A percentile compares a stretch with the other conserved stretches of the same genome.
phyloP scores from a whole-genome alignment of 2,329 filamentous ascomycete genomes.

The Colletotrichum horii region DNA sequence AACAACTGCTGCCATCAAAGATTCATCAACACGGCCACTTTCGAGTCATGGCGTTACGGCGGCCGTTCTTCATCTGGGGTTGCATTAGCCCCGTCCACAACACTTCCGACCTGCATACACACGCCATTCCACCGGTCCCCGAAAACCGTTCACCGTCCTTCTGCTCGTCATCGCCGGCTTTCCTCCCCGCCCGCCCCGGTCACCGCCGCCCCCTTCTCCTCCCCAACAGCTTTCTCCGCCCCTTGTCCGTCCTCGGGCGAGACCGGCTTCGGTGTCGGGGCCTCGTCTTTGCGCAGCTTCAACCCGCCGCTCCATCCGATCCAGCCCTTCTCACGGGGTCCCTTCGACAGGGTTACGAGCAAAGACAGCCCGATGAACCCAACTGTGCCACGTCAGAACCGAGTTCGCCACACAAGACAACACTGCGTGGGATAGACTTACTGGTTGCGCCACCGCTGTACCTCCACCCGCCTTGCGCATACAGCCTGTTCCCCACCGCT shows the following conservation, averaged over 20 bases:
- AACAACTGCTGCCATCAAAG: background rate
- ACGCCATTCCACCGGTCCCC: background rate
- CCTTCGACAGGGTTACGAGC: constrained; percentile 13
- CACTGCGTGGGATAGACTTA: constrained; percentile 23
- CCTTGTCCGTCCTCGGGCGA: constrained; percentile 8
- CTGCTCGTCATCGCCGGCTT: background rate
- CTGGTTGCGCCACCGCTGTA: constrained; percentile 49
- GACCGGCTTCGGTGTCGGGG: background rate
- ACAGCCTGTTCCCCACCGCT: constrained; percentile 59
- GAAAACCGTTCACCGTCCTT: background rate
- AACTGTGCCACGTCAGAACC: background rate
- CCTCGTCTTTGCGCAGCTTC: constrained; percentile 6
- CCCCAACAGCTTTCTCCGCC: background rate
- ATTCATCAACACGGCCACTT: background rate
- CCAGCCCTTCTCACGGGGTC: constrained; percentile 18
- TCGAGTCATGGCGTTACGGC: background rate
- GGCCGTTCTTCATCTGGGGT: background rate
- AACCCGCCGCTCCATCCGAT: constrained; percentile 20
- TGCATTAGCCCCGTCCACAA: background rate
- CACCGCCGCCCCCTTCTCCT: constrained; percentile 2
- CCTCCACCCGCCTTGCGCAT: constrained; percentile 56
- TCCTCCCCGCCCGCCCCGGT: background rate
- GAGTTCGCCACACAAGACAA: background rate
- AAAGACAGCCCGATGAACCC: constrained; percentile 23
- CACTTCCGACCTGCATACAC: background rate